Percentiles rank a stretch among this genome's conserved stretches.
These are phyloP conservation scores for Filobasidium wieringae DNA, from an alignment of 768 basidiomycete genomes.

Conservation along the genomic window DNA sequence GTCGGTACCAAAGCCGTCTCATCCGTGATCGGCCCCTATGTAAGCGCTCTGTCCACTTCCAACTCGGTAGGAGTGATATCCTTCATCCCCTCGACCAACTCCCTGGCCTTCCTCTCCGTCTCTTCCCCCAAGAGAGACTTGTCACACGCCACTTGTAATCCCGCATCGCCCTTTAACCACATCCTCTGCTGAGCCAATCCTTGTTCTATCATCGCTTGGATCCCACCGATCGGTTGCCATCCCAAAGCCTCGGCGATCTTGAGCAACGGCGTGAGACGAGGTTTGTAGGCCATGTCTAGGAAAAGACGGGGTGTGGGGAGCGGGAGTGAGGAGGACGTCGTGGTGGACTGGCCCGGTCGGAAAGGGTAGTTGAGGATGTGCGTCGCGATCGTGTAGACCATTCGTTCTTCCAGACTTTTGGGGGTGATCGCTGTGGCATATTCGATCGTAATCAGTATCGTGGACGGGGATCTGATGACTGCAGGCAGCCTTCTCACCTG, in stretches of 20 bases:
- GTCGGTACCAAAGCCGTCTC: too few relatives aligned
- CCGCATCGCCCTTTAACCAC: slow-evolving; percentile 11
- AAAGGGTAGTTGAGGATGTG: slow-evolving; percentile 8
- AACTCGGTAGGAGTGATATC: background rate
- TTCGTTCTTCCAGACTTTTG: background rate
- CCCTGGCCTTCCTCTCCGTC: slow-evolving; percentile 3
- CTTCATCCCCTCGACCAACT: slow-evolving; percentile 5
- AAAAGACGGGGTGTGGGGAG: background rate
- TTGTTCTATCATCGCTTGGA: slow-evolving; percentile 26
- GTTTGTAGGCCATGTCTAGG: slow-evolving; percentile 17
- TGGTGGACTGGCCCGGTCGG: background rate
- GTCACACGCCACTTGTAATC: background rate
- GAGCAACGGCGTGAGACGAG: slow-evolving; percentile 16
- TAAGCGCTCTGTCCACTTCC: slow-evolving; percentile 5
- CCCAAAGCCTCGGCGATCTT: slow-evolving; percentile 9
- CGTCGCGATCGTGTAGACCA: slow-evolving; percentile 5
- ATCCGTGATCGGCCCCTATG: too few relatives aligned
- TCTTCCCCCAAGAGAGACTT: background rate
- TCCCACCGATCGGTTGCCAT: slow-evolving; percentile 16
- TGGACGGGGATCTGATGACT: background rate
- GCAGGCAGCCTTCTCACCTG: background rate
- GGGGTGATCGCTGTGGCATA: background rate
- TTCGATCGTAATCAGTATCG: background rate
- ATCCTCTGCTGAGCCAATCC: slow-evolving; percentile 15
- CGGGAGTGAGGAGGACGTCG: background rate